Evolutionary conservation across 2,329 filamentous ascomycete species (phyloP).

Genomic region (Colletotrichum lupini): DNA sequence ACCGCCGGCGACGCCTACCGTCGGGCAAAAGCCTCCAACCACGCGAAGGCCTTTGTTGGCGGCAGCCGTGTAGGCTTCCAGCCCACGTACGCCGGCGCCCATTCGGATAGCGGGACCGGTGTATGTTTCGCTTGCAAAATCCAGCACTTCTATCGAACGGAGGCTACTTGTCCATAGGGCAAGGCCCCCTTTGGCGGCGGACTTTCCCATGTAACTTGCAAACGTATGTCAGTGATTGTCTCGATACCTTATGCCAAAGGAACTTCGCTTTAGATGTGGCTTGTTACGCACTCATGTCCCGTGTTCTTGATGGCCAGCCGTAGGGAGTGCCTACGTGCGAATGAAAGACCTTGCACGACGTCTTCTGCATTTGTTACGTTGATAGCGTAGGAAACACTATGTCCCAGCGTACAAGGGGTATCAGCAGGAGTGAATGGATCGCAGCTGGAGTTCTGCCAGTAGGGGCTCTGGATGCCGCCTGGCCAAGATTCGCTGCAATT

Average conservation of each 20-base stretch:
- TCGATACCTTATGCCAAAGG: too few relatives aligned
- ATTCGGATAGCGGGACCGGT: slow-evolving; percentile 63
- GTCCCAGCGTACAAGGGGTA: too few relatives aligned
- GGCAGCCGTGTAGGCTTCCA: slow-evolving; percentile 56
- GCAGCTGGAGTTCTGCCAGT: too few relatives aligned
- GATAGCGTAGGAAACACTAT: slow-evolving; percentile 20
- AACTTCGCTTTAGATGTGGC: too few relatives aligned
- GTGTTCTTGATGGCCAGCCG: slow-evolving; percentile 64
- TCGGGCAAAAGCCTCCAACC: slow-evolving; percentile 59
- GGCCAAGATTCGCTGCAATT: too few relatives aligned
- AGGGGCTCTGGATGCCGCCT: too few relatives aligned
- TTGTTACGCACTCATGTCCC: slow-evolving; percentile 53
- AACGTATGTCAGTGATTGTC: too few relatives aligned
- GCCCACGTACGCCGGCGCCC: slow-evolving; percentile 61
- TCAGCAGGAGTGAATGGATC: too few relatives aligned
- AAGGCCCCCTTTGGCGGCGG: slow-evolving; percentile 47
- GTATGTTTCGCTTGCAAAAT: slow-evolving; percentile 48
- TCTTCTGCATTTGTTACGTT: background rate
- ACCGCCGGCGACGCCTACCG: slow-evolving; percentile 64
- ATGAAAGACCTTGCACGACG: slow-evolving; percentile 47
- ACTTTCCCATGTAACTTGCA: slow-evolving; percentile 44
- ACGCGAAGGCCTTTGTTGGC: slow-evolving; percentile 51
- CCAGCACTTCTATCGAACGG: background rate
- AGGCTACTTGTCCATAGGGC: slow-evolving; percentile 53
- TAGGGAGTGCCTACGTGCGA: slow-evolving; percentile 57